Evolutionary conservation across 2,329 filamentous ascomycete genomes (phyloP).

Genomic region (Aspergillus sp.): DNA sequence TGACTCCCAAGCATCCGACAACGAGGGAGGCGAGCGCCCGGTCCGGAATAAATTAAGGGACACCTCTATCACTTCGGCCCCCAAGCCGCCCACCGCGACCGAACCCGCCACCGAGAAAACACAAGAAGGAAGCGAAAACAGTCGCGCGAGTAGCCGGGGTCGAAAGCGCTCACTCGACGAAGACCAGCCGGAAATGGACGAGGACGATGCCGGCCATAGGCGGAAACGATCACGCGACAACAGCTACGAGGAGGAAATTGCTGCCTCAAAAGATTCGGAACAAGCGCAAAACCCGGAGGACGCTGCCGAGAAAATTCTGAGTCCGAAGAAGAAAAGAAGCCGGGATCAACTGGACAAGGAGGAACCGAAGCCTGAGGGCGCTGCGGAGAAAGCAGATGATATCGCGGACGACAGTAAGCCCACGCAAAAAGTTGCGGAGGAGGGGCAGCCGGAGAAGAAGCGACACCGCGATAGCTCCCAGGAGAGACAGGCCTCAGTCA

Average conservation of each 20-base stretch:
- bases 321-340: constrained; percentile 44
- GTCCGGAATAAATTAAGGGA: constrained; percentile 61
- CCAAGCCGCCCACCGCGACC: constrained; percentile 15
- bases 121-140: constrained; percentile 12
- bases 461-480: constrained; percentile 42
- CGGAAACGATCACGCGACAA: constrained; percentile 45
- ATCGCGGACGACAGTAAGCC: constrained; percentile 9
- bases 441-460: constrained; percentile 43
- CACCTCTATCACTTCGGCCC: constrained; percentile 53
- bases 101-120: constrained; percentile 3
- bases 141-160: constrained; percentile 22
- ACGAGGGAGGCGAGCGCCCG: constrained; percentile 52
- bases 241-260: constrained; percentile 28
- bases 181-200: constrained; percentile 22
- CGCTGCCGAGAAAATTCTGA: constrained; percentile 23
- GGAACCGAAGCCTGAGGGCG: constrained; percentile 18
- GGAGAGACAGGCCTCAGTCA: constrained; percentile 33
- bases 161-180: constrained; percentile 38
- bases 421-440: constrained; percentile 14
- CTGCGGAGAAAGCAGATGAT: constrained; percentile 14
- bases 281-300: constrained; percentile 3
- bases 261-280: neutral
- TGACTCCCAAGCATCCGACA: constrained; percentile 32
- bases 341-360: constrained; percentile 42
- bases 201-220: constrained; percentile 29